These are phyloP conservation scores for Mrakia blollopis DNA, from an alignment of 768 basidiomycete genomes.

Conservation along the genomic window DNA sequence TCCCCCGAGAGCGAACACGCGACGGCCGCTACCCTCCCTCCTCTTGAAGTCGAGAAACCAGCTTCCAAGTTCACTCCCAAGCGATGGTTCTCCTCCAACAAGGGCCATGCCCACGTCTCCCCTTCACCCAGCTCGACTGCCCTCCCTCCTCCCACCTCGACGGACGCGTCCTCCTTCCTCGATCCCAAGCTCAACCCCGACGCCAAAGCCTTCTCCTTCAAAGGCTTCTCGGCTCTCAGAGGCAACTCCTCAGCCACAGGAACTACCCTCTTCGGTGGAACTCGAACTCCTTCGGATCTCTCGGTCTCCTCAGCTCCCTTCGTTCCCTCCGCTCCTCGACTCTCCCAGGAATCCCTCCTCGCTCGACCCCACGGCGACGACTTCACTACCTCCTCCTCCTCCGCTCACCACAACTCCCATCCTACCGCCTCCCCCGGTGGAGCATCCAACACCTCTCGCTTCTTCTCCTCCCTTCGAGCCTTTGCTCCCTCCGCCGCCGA, in stretches of 20 bases:
- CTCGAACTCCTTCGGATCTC: slow-evolving; percentile 13
- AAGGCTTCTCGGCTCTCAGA: slow-evolving; percentile 35
- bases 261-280: neutral
- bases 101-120: neutral
- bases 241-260: slow-evolving; percentile 41
- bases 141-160: slow-evolving; percentile 7
- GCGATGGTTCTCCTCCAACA: slow-evolving; percentile 24
- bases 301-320: slow-evolving; percentile 22
- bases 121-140: neutral
- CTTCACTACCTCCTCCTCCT: neutral
- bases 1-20: slow-evolving; percentile 1
- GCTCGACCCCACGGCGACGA: slow-evolving; percentile 19
- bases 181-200: slow-evolving; percentile 71
- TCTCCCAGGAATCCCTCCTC: slow-evolving; percentile 9
- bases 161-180: slow-evolving; percentile 8
- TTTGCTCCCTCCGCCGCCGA: slow-evolving; percentile 85
- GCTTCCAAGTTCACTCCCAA: slow-evolving; percentile 25
- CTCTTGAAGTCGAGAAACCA: neutral
- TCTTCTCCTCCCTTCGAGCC: slow-evolving; percentile 59
- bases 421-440: neutral
- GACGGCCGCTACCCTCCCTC: neutral
- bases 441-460: slow-evolving; percentile 25
- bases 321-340: slow-evolving; percentile 12
- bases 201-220: slow-evolving; percentile 72
- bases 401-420: neutral